Percentiles rank a stretch among this genome's conserved stretches.
Conservation (phyloP, 2,329 filamentous ascomycete species). For the Fusarium buxicola region DNA sequence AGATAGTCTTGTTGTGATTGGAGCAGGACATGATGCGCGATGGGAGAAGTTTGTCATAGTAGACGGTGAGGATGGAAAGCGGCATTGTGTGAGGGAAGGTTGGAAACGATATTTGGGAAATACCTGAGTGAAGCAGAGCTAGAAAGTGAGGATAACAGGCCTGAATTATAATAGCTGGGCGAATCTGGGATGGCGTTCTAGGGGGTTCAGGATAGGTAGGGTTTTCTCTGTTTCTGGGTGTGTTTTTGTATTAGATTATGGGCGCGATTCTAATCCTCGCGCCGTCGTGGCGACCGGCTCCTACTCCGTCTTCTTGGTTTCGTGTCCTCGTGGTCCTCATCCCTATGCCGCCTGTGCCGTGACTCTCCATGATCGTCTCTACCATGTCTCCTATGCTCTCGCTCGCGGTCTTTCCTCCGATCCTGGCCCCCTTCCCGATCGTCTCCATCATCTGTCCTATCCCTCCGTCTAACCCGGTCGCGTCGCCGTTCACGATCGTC, state of each 20-base stretch:
- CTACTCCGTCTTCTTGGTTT: slow-evolving; percentile 49
- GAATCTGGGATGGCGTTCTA: slow-evolving; percentile 39
- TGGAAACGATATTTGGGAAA: slow-evolving; percentile 82
- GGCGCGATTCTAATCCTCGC: slow-evolving; percentile 42
- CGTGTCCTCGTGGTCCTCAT: slow-evolving; percentile 44
- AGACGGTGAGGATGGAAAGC: slow-evolving; percentile 75
- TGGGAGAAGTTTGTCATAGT: slow-evolving; percentile 89
- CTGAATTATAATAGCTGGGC: slow-evolving; percentile 26
- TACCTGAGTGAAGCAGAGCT: slow-evolving; percentile 41
- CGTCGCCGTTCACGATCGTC: slow-evolving; percentile 46
- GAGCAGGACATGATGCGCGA: slow-evolving; percentile 81
- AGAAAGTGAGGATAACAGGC: slow-evolving; percentile 7
- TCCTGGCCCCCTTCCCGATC: slow-evolving; percentile 42
- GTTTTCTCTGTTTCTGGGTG: slow-evolving; percentile 25
- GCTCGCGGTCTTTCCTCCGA: slow-evolving; percentile 37
- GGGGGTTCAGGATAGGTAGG: slow-evolving; percentile 33
- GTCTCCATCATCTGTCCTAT: slow-evolving; percentile 40
- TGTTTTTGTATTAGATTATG: slow-evolving; percentile 39
- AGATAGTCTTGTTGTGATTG: slow-evolving; percentile 78
- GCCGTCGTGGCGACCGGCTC: slow-evolving; percentile 57
- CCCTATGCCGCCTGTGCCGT: slow-evolving; percentile 43
- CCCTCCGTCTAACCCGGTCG: slow-evolving; percentile 35
- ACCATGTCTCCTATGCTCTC: slow-evolving; percentile 45
- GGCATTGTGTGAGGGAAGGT: slow-evolving; percentile 75
- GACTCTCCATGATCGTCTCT: slow-evolving; percentile 48